Percentiles rank a stretch among this genome's conserved stretches.
These are phyloP conservation scores for Neurospora tetraspora DNA, from an alignment of 495 filamentous ascomycete species.

Conservation along the genomic window DNA sequence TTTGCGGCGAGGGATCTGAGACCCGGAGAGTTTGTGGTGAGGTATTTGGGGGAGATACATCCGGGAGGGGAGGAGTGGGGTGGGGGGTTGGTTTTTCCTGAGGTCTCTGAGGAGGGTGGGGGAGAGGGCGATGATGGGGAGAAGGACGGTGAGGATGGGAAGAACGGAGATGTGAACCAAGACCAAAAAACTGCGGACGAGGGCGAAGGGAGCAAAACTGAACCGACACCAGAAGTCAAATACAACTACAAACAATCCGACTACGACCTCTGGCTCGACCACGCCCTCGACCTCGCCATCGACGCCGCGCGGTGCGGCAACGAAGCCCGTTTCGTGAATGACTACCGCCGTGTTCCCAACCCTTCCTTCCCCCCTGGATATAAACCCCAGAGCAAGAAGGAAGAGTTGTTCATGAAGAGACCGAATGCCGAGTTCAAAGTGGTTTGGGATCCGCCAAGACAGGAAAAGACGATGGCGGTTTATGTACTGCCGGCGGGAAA, in stretches of 20 bases:
- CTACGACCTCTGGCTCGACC: slow-evolving; percentile 58
- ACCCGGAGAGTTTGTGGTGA: slow-evolving; percentile 48
- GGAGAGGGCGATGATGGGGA: neutral
- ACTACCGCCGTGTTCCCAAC: slow-evolving; percentile 53
- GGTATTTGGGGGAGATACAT: slow-evolving; percentile 59
- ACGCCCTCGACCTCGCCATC: slow-evolving; percentile 42
- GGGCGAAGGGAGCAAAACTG: neutral
- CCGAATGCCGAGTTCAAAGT: slow-evolving; percentile 55
- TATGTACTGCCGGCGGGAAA: slow-evolving; percentile 50
- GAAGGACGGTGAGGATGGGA: neutral
- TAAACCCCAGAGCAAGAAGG: neutral
- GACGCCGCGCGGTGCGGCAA: slow-evolving; percentile 55
- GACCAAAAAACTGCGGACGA: slow-evolving; percentile 15
- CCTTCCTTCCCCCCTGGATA: neutral
- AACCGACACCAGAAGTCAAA: slow-evolving; percentile 6
- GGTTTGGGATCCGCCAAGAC: slow-evolving; percentile 35
- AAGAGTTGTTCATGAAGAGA: slow-evolving; percentile 5
- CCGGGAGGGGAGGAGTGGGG: slow-evolving; percentile 9
- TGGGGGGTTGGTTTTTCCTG: neutral
- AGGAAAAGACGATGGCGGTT: slow-evolving; percentile 47
- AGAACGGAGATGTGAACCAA: neutral
- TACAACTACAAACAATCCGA: slow-evolving; percentile 39
- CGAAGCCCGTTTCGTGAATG: slow-evolving; percentile 64
- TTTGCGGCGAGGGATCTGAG: slow-evolving; percentile 49
- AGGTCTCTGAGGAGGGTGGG: neutral